Percentiles rank a stretch among this genome's conserved stretches.
These are phyloP conservation scores for Pyricularia sp. DNA, from an alignment of 2,329 filamentous ascomycete genomes.

Conservation along the genomic window DNA sequence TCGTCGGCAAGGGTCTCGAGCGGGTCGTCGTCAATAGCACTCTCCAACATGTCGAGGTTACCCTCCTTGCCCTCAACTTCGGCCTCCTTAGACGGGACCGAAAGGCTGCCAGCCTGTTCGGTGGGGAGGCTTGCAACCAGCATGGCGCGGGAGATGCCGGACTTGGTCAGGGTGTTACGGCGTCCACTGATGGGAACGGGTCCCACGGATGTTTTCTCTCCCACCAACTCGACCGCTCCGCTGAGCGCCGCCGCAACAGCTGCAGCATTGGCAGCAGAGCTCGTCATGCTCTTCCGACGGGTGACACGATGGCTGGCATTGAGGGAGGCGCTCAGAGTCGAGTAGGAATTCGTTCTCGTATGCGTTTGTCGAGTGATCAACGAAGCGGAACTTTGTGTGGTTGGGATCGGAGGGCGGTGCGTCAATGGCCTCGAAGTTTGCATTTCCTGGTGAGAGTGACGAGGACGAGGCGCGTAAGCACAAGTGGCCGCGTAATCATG, in stretches of 20 bases:
- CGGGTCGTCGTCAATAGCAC: slow-evolving; percentile 63
- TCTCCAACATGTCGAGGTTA: slow-evolving; percentile 42
- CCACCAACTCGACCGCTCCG: slow-evolving; percentile 37
- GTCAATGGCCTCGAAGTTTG: slow-evolving; percentile 58
- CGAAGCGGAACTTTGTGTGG: slow-evolving; percentile 46
- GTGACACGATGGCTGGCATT: slow-evolving; percentile 80
- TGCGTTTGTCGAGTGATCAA: slow-evolving; percentile 52
- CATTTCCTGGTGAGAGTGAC: slow-evolving; percentile 41
- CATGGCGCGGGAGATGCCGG: slow-evolving; percentile 40
- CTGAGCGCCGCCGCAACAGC: slow-evolving; percentile 66
- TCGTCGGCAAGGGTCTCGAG: slow-evolving; percentile 42
- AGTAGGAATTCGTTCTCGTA: slow-evolving; percentile 72
- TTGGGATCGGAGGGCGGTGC: slow-evolving; percentile 51
- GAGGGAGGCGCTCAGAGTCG: slow-evolving; percentile 65
- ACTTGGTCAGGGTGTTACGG: slow-evolving; percentile 62
- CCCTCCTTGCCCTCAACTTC: slow-evolving; percentile 30
- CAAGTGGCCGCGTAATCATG: slow-evolving; percentile 11
- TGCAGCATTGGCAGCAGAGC: slow-evolving; percentile 61
- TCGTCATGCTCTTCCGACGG: slow-evolving; percentile 88
- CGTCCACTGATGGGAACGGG: slow-evolving; percentile 50
- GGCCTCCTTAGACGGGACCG: neutral
- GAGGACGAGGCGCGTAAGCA: slow-evolving; percentile 25
- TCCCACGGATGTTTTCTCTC: slow-evolving; percentile 44
- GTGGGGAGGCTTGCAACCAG: slow-evolving; percentile 50
- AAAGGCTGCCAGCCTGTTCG: slow-evolving; percentile 59